Evolutionary conservation across 2,329 filamentous ascomycete species (phyloP), one percentile per base, ranked within the genome.

Genomic region (Chrysoporthe cubensis): DNA sequence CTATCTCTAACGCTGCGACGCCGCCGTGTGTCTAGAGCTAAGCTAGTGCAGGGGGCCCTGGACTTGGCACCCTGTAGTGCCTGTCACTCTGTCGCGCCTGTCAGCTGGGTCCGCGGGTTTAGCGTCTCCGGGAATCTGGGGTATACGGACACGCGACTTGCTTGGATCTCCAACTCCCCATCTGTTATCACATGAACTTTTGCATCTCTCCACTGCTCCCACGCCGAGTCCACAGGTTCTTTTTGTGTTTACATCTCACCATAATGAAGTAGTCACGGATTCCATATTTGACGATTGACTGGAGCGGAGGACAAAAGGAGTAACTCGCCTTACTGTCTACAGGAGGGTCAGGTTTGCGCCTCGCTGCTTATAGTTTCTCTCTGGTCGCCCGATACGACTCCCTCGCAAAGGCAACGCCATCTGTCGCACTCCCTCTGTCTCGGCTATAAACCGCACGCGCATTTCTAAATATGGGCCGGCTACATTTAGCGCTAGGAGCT

Each of bases 401-500:
- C 9, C 37, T 9, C 18, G 26, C 21, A 26, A 64, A 11, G 37
- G 40, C 52, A 26, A 32, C 37, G 14, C 8, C 18, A 18, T 44
- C 13, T 37, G 43, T 62, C 60, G 43, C 32, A 5, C 16, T 18
- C 48, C 37, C n/a, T 44, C 48, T 43, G 16, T 21, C 34, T 32
- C 26, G 46, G 50, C 50, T 16, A 34, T 21, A 40, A 11, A 9
- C 26, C 13, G 26, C 42, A 59, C 37, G 54, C 56, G 21, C 54
- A 42, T 32, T 44, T 50, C 52, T 52, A 40, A 21, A 26, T 42
- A 68, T 70, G 66, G 34, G 44, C 13, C 40, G 64, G 26, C 46
- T 60, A n/a, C 59, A 16, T 14, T 26, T 56, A 54, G 48, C 60
- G 43, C 42, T 50, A 62, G 46, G 62, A 60, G 58, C 64, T 43